Base-by-base conservation (phyloP, 257 asterid species). In the Datura wrightii region DNA sequence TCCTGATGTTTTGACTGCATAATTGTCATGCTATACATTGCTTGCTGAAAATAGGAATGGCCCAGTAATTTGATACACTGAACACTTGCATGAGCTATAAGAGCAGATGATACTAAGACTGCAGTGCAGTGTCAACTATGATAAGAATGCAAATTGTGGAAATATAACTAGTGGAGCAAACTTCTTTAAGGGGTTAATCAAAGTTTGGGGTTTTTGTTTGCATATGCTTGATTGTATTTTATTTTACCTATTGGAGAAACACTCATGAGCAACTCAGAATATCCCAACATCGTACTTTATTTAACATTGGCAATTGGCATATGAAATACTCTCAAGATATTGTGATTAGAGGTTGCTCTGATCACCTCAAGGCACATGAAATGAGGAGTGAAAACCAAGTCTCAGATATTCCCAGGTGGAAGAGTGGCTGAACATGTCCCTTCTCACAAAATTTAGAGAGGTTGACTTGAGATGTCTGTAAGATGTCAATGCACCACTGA, bases 321-420 rank as follows among this genome's bases (percentile, higher is more conserved):
- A 13, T 19, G 31, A 74, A 31, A 48, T 48, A 48, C 81, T 69
- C 15, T 56, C 7, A 41, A 41, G 79, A 69, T 34, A 41, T 16
- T 63, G 14, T 69, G 34, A 69, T 69, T 48, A 74, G 42, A 48
- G n/a, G 81, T 74, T 24, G 42, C 60, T 74, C 59, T 7, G 6
- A 48, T 74, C 42, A 48, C 81, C 81, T 24, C 60, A 74, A 19
- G 24, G 37, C 60, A 74, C 44, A 74, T 48, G 60, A 10, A 66
- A 37, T 24, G 10, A 46, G 81, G 48, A 19, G 81, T 48, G 44
- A 48, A 74, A 74, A 74, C 81, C 60, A 74, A 74, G 81, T 74
- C 60, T 74, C 6, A 14, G 44, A 74, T 48, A 24, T 14, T 74
- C 81, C 58, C 81, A 24, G 59, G 42, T 74, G 41, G 60, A 74